These are phyloP conservation scores for Neofusicoccum laricinum DNA, from an alignment of 2,329 filamentous ascomycete species.

Conservation along the genomic window DNA sequence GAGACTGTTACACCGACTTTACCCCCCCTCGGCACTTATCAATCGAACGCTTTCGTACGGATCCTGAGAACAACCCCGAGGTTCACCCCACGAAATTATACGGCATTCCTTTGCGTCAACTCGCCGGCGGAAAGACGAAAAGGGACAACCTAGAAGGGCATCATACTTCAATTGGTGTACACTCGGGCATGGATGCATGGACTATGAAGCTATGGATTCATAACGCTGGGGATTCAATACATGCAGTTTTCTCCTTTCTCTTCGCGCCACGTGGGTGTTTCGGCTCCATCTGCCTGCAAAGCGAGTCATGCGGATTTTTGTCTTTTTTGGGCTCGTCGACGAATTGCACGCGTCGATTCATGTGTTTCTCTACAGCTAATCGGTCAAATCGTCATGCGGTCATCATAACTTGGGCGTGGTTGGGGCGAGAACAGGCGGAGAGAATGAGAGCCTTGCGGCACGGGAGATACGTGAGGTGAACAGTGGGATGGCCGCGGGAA, in stretches of 20 bases:
- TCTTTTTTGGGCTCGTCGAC: slow-evolving; percentile 12
- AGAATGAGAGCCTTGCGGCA: background rate
- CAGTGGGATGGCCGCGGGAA: slow-evolving; percentile 2
- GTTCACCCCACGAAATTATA: background rate
- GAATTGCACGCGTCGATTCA: slow-evolving; percentile 8
- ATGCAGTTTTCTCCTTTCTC: slow-evolving; percentile 15
- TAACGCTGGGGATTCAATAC: slow-evolving; percentile 12
- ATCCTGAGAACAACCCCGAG: slow-evolving; percentile 6
- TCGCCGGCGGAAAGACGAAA: slow-evolving; percentile 13
- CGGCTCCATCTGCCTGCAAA: slow-evolving; percentile 6
- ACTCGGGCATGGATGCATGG: slow-evolving; percentile 13
- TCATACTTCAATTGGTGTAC: slow-evolving; percentile 4
- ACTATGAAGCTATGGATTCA: slow-evolving; percentile 14
- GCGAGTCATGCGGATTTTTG: slow-evolving; percentile 13
- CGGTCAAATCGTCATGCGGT: slow-evolving; percentile 13
- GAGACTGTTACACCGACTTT: slow-evolving; percentile 8
- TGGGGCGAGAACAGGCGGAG: background rate
- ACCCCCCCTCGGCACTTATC: background rate
- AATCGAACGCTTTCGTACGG: slow-evolving; percentile 8
- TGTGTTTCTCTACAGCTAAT: slow-evolving; percentile 14
- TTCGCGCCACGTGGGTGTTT: slow-evolving; percentile 11
- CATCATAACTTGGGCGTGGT: slow-evolving; percentile 7
- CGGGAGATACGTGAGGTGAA: background rate
- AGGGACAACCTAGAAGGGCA: slow-evolving; percentile 10
- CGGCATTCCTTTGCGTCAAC: slow-evolving; percentile 12